These are phyloP conservation scores for Paralagenidium karlingii DNA, from an alignment of 352 stramenopile species.

Conservation along the genomic window DNA sequence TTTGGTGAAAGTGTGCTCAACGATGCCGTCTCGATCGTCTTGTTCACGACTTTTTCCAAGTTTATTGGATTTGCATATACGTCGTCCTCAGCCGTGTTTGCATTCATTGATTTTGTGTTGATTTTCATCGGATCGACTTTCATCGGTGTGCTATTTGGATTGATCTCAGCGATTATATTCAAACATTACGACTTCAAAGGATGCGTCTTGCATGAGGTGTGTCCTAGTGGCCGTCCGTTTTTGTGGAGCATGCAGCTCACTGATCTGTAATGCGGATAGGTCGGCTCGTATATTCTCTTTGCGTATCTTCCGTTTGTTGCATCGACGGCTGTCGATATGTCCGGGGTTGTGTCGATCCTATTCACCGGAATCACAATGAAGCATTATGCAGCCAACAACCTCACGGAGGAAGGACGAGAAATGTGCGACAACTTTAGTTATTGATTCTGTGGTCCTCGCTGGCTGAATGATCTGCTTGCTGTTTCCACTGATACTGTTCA, in stretches of 20 bases:
- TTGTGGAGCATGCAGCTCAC: neutral
- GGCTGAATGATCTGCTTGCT: neutral
- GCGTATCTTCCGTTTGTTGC: conserved; percentile 19
- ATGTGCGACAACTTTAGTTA: conserved; percentile 7
- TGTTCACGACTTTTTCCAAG: conserved; percentile 63
- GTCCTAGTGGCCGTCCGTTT: no score
- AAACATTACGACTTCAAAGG: conserved; percentile 62
- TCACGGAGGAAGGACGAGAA: conserved; percentile 12
- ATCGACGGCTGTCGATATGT: conserved; percentile 14
- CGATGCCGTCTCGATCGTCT: conserved; percentile 62
- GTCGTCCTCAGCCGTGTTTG: conserved; percentile 11
- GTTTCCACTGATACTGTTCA: no score
- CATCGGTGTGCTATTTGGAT: conserved; percentile 40
- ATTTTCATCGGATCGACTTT: conserved; percentile 52
- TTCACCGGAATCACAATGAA: conserved; percentile 46
- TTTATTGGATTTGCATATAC: conserved; percentile 39
- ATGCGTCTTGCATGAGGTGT: conserved; percentile 36
- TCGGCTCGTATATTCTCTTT: conserved; percentile 18
- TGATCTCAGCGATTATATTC: conserved; percentile 37
- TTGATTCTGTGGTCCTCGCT: neutral
- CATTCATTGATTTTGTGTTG: conserved; percentile 41
- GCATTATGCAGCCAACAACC: conserved; percentile 24
- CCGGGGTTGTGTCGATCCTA: conserved; percentile 71
- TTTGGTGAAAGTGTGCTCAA: conserved; percentile 81
- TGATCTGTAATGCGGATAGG: conserved; percentile 1